Conservation (phyloP, 306 rosid genomes). For the Trifolium subterraneum region DNA sequence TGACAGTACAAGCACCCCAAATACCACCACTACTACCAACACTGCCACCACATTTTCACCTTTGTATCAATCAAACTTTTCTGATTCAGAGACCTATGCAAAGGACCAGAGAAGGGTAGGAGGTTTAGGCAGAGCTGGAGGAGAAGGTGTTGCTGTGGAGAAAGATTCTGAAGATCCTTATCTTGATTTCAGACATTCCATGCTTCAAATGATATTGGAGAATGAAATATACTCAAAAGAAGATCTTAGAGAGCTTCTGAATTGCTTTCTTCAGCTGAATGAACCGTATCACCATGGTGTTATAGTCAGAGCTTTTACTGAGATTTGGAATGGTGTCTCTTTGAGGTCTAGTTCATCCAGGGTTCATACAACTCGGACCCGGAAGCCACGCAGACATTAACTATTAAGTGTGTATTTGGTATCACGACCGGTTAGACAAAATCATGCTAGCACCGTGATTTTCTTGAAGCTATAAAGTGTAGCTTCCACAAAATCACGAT, state of each 20-base stretch:
- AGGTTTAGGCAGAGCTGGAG: constrained; percentile 73
- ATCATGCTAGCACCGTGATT: not conserved
- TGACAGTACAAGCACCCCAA: constrained; percentile 36
- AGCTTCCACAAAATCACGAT: not conserved
- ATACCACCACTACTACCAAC: constrained; percentile 39
- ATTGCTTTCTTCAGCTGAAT: constrained; percentile 84
- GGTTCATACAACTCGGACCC: constrained; percentile 21
- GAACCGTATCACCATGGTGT: constrained; percentile 80
- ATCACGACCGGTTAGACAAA: not conserved
- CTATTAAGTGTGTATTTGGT: not conserved
- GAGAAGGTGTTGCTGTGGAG: constrained; percentile 85
- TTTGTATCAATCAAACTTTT: constrained; percentile 40
- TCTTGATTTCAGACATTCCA: constrained; percentile 81
- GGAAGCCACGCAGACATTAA: constrained; percentile 54
- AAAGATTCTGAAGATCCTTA: constrained; percentile 95
- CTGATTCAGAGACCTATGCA: constrained; percentile 37
- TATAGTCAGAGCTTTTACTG: constrained; percentile 84
- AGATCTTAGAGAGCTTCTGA: constrained; percentile 76
- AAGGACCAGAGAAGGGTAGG: constrained; percentile 42
- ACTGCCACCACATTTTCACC: constrained; percentile 54
- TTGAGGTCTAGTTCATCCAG: constrained; percentile 46
- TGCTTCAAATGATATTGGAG: constrained; percentile 95
- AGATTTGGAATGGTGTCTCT: constrained; percentile 88
- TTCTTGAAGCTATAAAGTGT: not conserved
- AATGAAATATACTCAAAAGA: constrained; percentile 87